Percentiles rank a stretch among this genome's conserved stretches.
phyloP scores from a whole-genome alignment of 2,329 filamentous ascomycete genomes.

The Fusarium cyanostomum region DNA sequence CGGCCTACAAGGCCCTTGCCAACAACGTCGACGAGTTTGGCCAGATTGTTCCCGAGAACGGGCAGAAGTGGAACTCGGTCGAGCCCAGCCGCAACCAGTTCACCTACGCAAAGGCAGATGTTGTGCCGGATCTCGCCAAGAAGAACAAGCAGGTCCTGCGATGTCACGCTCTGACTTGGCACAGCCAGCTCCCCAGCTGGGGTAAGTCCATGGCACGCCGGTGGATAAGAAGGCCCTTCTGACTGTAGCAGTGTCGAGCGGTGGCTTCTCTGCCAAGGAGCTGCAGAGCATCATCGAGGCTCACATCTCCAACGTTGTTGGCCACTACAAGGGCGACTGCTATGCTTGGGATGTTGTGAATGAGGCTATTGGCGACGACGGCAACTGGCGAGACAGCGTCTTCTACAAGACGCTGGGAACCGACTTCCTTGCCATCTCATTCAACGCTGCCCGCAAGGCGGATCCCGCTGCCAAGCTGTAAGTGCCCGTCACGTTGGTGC shows the following conservation, averaged over 20 bases:
- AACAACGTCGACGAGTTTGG: conserved; percentile 68
- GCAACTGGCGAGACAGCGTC: conserved; percentile 60
- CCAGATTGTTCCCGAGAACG: conserved; percentile 71
- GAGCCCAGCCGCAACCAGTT: conserved; percentile 67
- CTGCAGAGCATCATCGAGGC: conserved; percentile 61
- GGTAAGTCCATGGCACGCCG: conserved; percentile 10
- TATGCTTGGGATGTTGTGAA: conserved; percentile 74
- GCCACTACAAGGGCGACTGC: conserved; percentile 67
- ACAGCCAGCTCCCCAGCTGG: conserved; percentile 49
- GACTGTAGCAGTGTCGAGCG: conserved; percentile 31
- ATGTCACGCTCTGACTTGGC: conserved; percentile 69
- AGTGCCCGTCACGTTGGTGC: rapidly evolving
- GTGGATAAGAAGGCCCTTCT: not conserved
- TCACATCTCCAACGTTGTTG: conserved; percentile 68
- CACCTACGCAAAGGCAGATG: conserved; percentile 66
- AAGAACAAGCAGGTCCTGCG: conserved; percentile 62
- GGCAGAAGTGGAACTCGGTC: conserved; percentile 70
- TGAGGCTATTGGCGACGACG: conserved; percentile 68
- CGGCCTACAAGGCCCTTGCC: conserved; percentile 64
- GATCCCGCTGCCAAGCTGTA: conserved; percentile 65
- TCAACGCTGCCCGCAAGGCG: conserved; percentile 63
- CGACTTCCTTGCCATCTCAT: conserved; percentile 66
- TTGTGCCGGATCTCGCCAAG: conserved; percentile 58
- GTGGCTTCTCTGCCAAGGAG: conserved; percentile 65
- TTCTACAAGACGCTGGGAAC: conserved; percentile 66